Conservation (phyloP, 192 early-diverging fungal genomes). For the Coemansia sp. region DNA sequence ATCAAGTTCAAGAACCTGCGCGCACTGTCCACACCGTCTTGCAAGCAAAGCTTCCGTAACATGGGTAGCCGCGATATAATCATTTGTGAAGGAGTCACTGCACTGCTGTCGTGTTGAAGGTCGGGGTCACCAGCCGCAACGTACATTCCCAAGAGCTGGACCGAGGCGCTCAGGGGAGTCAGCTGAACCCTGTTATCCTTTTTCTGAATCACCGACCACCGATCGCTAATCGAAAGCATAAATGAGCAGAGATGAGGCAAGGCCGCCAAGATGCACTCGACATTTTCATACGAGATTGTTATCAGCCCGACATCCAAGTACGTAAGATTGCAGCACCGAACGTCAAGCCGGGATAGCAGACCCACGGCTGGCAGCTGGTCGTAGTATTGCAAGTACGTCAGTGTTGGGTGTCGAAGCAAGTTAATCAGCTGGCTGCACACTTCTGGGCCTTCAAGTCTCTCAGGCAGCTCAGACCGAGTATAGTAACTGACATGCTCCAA, state of each 20-base stretch:
- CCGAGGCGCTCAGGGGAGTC: conserved; percentile 5
- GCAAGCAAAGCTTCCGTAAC: background rate
- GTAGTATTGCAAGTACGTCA: conserved; percentile 8
- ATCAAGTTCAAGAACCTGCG: background rate
- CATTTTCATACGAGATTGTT: conserved; percentile 8
- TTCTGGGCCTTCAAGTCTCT: background rate
- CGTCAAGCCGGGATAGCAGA: background rate
- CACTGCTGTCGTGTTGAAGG: background rate
- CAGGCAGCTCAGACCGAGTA: background rate
- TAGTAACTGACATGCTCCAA: conserved; percentile 18
- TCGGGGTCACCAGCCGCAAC: background rate
- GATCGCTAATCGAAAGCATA: conserved; percentile 12
- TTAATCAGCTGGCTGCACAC: conserved; percentile 10
- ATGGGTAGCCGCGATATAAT: conserved; percentile 13
- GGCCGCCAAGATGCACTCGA: background rate
- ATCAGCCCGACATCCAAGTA: conserved; percentile 27
- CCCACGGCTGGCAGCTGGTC: conserved; percentile 24
- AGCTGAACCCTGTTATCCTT: background rate
- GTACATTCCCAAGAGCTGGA: conserved; percentile 9
- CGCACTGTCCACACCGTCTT: background rate
- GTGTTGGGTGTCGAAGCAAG: background rate
- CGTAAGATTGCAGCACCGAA: conserved; percentile 3
- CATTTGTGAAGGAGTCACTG: background rate
- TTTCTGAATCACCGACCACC: background rate
- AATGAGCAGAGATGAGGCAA: conserved; percentile 15